Conservation (phyloP, 768 basidiomycete species). For the Termitomyces sp. region DNA sequence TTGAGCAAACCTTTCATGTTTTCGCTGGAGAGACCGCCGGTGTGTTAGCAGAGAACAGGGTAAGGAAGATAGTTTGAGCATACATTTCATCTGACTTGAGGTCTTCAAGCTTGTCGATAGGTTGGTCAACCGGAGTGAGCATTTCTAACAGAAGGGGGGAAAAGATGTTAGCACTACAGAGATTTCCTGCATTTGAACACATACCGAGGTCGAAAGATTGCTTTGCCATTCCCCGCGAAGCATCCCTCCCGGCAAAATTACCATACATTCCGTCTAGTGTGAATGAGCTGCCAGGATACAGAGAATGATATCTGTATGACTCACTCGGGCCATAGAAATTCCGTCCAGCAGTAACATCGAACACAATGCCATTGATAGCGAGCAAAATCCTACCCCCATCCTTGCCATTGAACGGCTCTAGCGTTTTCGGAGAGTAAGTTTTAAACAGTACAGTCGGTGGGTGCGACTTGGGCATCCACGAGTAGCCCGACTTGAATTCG, state of each 20-base stretch:
- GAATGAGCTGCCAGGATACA: neutral
- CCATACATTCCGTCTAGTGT: conserved; percentile 90
- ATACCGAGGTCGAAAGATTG: conserved; percentile 91
- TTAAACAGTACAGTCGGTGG: conserved; percentile 75
- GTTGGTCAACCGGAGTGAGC: conserved; percentile 84
- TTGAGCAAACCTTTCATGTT: conserved; percentile 79
- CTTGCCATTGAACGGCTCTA: conserved; percentile 62
- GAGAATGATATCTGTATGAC: conserved; percentile 20
- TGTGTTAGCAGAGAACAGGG: conserved; percentile 3
- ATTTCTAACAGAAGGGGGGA: conserved; percentile 52
- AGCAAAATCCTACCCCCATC: conserved; percentile 75
- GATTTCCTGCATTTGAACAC: conserved; percentile 18
- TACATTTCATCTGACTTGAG: conserved; percentile 81
- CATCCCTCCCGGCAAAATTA: conserved; percentile 96
- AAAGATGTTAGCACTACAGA: neutral
- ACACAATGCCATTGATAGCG: conserved; percentile 82
- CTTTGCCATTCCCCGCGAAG: conserved; percentile 95
- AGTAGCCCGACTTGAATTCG: conserved; percentile 82
- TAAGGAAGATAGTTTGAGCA: conserved; percentile 25
- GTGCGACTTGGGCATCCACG: conserved; percentile 87
- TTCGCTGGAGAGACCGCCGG: conserved; percentile 47
- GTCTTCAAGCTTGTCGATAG: conserved; percentile 80
- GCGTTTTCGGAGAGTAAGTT: conserved; percentile 75
- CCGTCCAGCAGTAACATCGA: conserved; percentile 87
- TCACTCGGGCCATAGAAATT: conserved; percentile 94